Base-by-base conservation (phyloP, 2,329 filamentous ascomycete species). In the Samsoniella hepiali region DNA sequence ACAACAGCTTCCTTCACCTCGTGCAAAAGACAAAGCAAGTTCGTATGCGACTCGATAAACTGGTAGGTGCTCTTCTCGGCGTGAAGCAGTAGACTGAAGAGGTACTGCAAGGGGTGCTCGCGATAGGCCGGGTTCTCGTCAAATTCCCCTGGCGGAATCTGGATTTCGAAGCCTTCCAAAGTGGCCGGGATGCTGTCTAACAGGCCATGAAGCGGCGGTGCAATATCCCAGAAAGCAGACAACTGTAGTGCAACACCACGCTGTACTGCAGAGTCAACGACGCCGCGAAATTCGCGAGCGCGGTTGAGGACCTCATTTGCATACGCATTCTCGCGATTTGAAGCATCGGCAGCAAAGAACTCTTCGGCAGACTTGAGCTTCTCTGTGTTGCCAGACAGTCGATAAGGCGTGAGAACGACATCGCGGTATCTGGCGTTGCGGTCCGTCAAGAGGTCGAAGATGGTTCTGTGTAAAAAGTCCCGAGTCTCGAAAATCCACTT, bases 401-500 rank as follows among this genome's bases (percentile, higher is more conserved):
- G 82, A 73, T 97, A 97, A 0, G 94, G 93, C 5, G 88, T 85
- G 8, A 96, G 78, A 8, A 97, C 90, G 69, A 97, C 89, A 62
- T 90, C 87, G 68, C 90, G 88, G 75, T 97, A 98, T 40, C 91
- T 88, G 64, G 93, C 85, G 71, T 97, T 95, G 58, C 93, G 90
- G 73, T 93, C 91, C 27, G 88, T 88, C 40, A 97, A 84, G 11
- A 98, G 79, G 69, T 96, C 91, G 72, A 92, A 97, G 60, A 94
- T 85, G 69, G 92, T 90, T 50, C 91, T 88, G 77, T 98, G 89
- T 9, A 98, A 82, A 54, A 85, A 83, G 76, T 99, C 95, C n/a
- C 93, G 88, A 1, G 91, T 90, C 74, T 99, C 95, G 69, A 97
- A 98, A 9, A 98, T 87, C 93, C 95, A 98, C 72, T 98, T 99